Evolutionary conservation across 345 rosid genomes (phyloP), one percentile per base, ranked within the genome.

Genomic region (Gossypium sturtianum): DNA sequence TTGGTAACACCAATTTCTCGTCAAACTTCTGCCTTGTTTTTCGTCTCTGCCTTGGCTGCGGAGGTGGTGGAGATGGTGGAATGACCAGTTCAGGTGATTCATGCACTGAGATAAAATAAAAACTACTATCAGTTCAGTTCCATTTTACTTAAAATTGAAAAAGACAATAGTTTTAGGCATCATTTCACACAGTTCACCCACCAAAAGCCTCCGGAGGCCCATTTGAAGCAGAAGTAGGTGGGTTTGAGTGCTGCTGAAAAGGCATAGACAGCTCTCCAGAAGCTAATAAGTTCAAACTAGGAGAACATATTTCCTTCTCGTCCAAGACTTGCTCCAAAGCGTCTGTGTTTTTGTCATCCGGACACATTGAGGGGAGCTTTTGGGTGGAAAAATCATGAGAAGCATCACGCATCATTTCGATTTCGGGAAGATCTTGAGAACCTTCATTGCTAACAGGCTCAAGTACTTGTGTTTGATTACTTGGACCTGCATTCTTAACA

Each of bases 391-490:
- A 65, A 78, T 76, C 88, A 38, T 34, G 82, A 2, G 44, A 71
- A 45, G 85, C 81, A 52, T 88, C 96, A 72, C 97, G 91, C 84
- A 82, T 72, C 57, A 47, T 78, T 85, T 90, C 98, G 75, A 86
- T 69, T 43, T 84, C 89, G 1, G 89, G 96, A 72, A 80, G 15
- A 80, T 63, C 77, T 75, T 69, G 79, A 49, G 84, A 77, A 78
- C 27, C 51, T 15, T 60, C 76, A 3, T 52, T 70, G 53, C 66
- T 75, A 51, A 64, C 38, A 9, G 64, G 45, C 78, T 51, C 62
- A 59, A 68, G 77, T 68, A 66, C 60, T 77, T 81, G 87, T 38
- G 84, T 79, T 82, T 51, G 64, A 75, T 79, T 79, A 70, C 79
- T 74, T 48, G 76, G 78, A 75, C 82, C 82, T 79, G 79, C 72